A percentile compares a stretch with the other conserved stretches of the same genome.
Evolutionary conservation across 2,329 filamentous ascomycete genomes (phyloP).

Genomic region (Sclerotiophoma versabilis): DNA sequence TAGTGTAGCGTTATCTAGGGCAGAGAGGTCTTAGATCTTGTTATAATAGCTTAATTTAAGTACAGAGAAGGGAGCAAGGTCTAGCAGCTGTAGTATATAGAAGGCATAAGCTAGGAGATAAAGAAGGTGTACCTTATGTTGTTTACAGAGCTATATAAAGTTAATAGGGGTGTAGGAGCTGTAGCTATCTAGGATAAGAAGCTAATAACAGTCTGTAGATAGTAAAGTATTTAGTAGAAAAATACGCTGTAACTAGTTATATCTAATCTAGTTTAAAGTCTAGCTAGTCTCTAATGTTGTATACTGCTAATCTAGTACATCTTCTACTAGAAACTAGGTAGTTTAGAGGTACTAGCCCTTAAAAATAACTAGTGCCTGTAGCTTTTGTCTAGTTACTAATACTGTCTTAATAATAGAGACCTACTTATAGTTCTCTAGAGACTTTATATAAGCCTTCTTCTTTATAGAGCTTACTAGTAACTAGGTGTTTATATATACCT

Average conservation of each 20-base stretch:
- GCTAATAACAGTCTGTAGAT: not conserved
- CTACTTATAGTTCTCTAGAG: constrained; percentile 27
- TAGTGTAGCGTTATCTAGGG: constrained; percentile 14
- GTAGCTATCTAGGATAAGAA: constrained; percentile 15
- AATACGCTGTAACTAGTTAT: not conserved
- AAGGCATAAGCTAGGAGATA: constrained; percentile 15
- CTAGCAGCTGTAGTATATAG: constrained; percentile 19
- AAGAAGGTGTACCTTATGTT: constrained; percentile 5
- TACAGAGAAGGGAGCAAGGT: constrained; percentile 15
- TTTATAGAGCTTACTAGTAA: constrained; percentile 17
- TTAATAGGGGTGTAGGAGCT: constrained; percentile 4
- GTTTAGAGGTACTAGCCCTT: constrained; percentile 26
- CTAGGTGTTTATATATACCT: constrained; percentile 20
- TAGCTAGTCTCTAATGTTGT: constrained; percentile 11
- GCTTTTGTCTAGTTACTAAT: constrained; percentile 11
- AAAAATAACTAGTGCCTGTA: constrained; percentile 21
- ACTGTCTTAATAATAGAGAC: constrained; percentile 24
- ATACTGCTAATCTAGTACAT: constrained; percentile 16
- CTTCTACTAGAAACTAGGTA: constrained; percentile 19
- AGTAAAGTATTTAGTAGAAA: not conserved
- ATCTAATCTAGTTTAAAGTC: not conserved
- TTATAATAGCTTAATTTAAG: constrained; percentile 9
- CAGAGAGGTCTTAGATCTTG: constrained; percentile 3
- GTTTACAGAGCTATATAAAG: constrained; percentile 3
- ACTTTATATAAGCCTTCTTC: constrained; percentile 24